Base-by-base conservation (phyloP, 2,329 filamentous ascomycete genomes). In the Xylaria sp. region DNA sequence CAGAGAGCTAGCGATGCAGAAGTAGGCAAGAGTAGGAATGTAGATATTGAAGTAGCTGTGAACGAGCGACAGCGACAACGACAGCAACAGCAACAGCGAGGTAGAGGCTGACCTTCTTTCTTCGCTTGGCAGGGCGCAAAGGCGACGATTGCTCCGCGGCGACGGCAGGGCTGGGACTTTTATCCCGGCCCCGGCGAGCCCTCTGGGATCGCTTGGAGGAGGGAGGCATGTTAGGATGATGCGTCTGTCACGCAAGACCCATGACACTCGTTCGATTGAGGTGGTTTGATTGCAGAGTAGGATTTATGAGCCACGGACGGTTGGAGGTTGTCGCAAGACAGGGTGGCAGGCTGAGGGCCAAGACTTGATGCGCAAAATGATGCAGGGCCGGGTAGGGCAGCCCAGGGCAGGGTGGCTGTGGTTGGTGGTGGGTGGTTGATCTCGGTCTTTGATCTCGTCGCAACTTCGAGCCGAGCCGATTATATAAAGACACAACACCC, bases 121-220 rank as follows among this genome's bases (percentile, higher is more conserved):
- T 86, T 75, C 88, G 87, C 81, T 90, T 90, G 11, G 84, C 81
- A n/a, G 88, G 88, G 62, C 88, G 85, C 67, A 84, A 86, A 14
- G 88, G 88, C 3, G 88, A 90, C 30, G 88, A 87, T 55, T 85
- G 82, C 51, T 86, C 83, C 24, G 24, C 24, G 58, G 77, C 75
- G 51, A 77, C 75, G 53, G 79, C 77, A 61, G 78, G 75, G 61
- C 72, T 76, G n/a, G 72, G 75, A 57, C 75, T 78, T 59, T 69
- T 66, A 61, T 78, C 76, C 65, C 75, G 75, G 19, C 72, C 69
- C 56, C 79, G 79, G 71, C 79, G 78, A 67, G 77, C 75, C 68
- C 75, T 74, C 71, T 81, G 78, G 63, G 78, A 75, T 69, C 81
- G 77, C 71, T 81, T 83, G 9, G 77, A 77, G 54, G 81, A 80